Conservation (phyloP, 2,329 filamentous ascomycete species). For the Cryphonectria naterciae region DNA sequence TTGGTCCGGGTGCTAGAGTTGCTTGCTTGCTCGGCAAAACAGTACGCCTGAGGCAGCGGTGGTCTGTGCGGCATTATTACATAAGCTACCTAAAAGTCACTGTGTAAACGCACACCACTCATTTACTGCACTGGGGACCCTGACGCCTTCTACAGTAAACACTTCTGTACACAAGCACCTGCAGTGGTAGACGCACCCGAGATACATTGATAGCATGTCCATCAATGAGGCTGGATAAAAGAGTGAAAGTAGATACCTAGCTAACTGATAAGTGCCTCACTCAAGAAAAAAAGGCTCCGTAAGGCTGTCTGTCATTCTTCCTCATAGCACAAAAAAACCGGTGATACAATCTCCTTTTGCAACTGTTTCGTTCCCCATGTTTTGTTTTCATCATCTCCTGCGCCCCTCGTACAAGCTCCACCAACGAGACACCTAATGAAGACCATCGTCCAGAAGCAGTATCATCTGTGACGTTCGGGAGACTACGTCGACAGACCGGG, state of each 20-base stretch:
- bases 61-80: not conserved
- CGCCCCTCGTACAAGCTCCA: conserved; percentile 4
- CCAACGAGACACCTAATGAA: not conserved
- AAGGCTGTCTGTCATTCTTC: conserved; percentile 25
- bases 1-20: conserved; percentile 27
- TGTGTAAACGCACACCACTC: not conserved
- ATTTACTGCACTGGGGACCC: not conserved
- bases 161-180: not conserved
- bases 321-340: conserved; percentile 22
- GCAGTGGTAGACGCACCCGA: not conserved
- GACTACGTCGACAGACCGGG: conserved; percentile 16
- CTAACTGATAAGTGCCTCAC: conserved; percentile 27
- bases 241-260: conserved; percentile 24
- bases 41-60: conserved; percentile 20
- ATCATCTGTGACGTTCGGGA: conserved; percentile 24
- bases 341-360: conserved; percentile 19
- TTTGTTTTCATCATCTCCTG: not conserved
- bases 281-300: conserved; percentile 14
- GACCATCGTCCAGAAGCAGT: conserved; percentile 13
- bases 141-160: not conserved
- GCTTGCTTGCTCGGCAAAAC: conserved; percentile 28
- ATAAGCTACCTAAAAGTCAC: conserved; percentile 14
- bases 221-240: conserved; percentile 21
- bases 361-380: not conserved
- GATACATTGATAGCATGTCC: not conserved